Conservation (phyloP, 148 eudicot species). For the Chenopodium berlandieri region DNA sequence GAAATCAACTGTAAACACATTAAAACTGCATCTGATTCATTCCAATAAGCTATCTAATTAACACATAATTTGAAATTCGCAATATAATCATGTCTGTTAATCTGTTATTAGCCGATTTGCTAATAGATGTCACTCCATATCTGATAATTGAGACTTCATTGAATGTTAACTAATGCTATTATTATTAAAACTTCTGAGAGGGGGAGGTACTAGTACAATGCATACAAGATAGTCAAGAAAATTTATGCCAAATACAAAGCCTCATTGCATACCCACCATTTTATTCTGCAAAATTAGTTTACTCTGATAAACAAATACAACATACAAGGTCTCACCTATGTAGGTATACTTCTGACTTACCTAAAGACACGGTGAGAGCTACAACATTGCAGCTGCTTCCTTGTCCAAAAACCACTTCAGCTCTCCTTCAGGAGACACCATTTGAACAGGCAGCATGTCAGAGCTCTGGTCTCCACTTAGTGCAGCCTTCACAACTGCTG, state of each 20-base stretch:
- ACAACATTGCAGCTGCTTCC: slow-evolving; percentile 52
- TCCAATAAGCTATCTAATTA: too few relatives aligned
- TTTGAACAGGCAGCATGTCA: slow-evolving; percentile 36
- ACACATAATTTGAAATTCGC: too few relatives aligned
- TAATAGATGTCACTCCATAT: too few relatives aligned
- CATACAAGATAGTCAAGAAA: background rate
- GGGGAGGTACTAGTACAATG: background rate
- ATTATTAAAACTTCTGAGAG: too few relatives aligned
- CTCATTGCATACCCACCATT: background rate
- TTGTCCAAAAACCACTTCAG: slow-evolving; percentile 67
- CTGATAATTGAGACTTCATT: too few relatives aligned
- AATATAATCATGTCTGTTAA: too few relatives aligned
- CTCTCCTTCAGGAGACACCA: slow-evolving; percentile 58
- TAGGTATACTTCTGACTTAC: background rate
- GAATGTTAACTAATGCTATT: too few relatives aligned
- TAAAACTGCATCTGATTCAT: too few relatives aligned
- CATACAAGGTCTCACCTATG: too few relatives aligned
- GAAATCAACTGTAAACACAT: too few relatives aligned
- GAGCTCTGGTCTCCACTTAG: slow-evolving; percentile 28
- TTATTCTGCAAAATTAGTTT: background rate
- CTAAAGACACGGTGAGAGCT: slow-evolving; percentile 18
- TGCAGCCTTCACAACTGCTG: slow-evolving; percentile 33
- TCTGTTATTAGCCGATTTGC: too few relatives aligned
- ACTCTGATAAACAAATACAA: background rate
- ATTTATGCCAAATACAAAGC: background rate